Base-by-base conservation (phyloP, 768 basidiomycete species). In the Cytidiella melzeri region DNA sequence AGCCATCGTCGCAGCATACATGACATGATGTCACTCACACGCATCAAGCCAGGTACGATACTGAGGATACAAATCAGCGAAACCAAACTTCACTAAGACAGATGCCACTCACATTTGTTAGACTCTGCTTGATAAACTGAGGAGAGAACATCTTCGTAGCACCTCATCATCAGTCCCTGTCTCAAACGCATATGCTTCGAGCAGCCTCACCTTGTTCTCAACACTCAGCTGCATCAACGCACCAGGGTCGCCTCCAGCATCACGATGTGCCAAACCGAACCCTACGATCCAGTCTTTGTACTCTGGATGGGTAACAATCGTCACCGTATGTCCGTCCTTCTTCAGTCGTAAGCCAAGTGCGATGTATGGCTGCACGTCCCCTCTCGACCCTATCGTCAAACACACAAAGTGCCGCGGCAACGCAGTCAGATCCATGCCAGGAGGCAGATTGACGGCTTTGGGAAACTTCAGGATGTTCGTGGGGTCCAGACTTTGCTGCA, bases 21-120 rank as follows among this genome's bases (percentile, higher is more conserved):
- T n/a, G n/a, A n/a, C 24, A 2, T 26, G 28, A 28, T n/a, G 5
- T 4, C 19, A 68, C 77, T 53, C 50, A 81, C 79, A 68, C 40
- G 80, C 70, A 57, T 86, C 82, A 5, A 86, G 70, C 83, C 83
- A 86, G 15, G 71, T 66, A 10, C 82, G 71, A 67, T 83, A 86
- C 71, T 79, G 56, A 18, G 39, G 19, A 19, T 30, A 21, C 24
- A 30, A 10, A 25, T 37, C 53, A 12, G 54, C 37, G 47, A 28
- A n/a, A 9, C 28, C 38, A 18, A n/a, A 12, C 21, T 5, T 11
- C 7, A n/a, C 9, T 20, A 40, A n/a, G 15, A 20, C n/a, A 12
- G 24, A 24, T 7, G 15, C 9, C 30, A 59, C 76, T 51, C 51
- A 78, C 77, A 54, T 79, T 73, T 3, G 69, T 68, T 4, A 86